Percentiles rank a stretch among this genome's conserved stretches.
Conservation (phyloP, 805 yeast species). For the Sugiyamaella mastotermitis region DNA sequence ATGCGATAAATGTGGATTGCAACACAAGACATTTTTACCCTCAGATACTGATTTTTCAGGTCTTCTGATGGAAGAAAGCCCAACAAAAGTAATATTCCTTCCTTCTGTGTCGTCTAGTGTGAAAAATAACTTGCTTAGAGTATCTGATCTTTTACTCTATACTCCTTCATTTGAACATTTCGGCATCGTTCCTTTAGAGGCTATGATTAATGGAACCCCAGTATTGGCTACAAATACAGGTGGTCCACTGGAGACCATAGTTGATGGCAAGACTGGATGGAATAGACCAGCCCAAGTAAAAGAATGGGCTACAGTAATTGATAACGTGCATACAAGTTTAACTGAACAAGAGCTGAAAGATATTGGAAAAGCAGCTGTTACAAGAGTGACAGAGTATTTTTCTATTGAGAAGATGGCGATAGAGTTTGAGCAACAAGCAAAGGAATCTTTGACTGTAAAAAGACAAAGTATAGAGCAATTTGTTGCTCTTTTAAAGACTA, state of each 20-base stretch:
- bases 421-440: slow-evolving; percentile 21
- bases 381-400: slow-evolving; percentile 28
- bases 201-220: slow-evolving; percentile 78
- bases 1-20: slow-evolving; percentile 41
- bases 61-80: slow-evolving; percentile 16
- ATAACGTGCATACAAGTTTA: slow-evolving; percentile 21
- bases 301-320: slow-evolving; percentile 33
- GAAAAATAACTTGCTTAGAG: slow-evolving; percentile 55
- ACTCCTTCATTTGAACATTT: slow-evolving; percentile 93
- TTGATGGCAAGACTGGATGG: slow-evolving; percentile 37
- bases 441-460: slow-evolving; percentile 2
- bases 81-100: slow-evolving; percentile 56
- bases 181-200: slow-evolving; percentile 96
- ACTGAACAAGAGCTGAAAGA: slow-evolving; percentile 16
- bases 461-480: slow-evolving; percentile 7
- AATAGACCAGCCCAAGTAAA: slow-evolving; percentile 27
- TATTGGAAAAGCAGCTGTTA: slow-evolving; percentile 29
- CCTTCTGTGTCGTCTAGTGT: slow-evolving; percentile 70
- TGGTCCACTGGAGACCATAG: slow-evolving; percentile 84
- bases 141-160: slow-evolving; percentile 60
- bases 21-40: slow-evolving; percentile 34
- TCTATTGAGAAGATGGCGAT: slow-evolving; percentile 28
- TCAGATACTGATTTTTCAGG: slow-evolving; percentile 16
- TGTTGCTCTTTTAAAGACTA: slow-evolving; percentile 2
- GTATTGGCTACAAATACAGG: slow-evolving; percentile 85